Evolutionary conservation across 2,329 filamentous ascomycete species (phyloP), one percentile per base, ranked within the genome.

Genomic region (Elsinoe necatrix): DNA sequence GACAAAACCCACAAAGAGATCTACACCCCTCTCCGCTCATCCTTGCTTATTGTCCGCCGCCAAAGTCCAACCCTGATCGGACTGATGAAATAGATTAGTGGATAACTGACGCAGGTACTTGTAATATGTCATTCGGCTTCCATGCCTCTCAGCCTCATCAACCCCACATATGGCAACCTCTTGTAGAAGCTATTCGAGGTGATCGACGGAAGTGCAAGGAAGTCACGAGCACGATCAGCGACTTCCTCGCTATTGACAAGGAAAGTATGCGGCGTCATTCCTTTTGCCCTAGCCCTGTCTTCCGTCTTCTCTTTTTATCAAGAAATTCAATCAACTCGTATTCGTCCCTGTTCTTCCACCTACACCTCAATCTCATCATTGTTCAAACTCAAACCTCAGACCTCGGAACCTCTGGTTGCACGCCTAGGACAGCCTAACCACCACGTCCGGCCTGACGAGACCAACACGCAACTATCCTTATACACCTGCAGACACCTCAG

Each of bases 131-230:
- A 16, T 43, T 43, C 41, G 20, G 14, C 11, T 43, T 43, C 23
- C 3, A 5, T 23, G 21, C 41, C 8, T 42, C 37, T 43, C 41
- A 43, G 41, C 41, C 41, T 45, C 41, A 25, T 45, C 41, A n/a
- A 9, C 41, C 25, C 41, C 21, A 23, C 41, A 25, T n/a, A n/a
- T 20, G 21, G 21, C 41, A 45, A 25, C 41, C 23, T 14, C 4
- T 45, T 45, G 48, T 35, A 37, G 48, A 52, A 37, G 48, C 31
- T 52, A 31, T 31, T 39, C 29, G 14, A 39, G 11, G 18, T 37
- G 18, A 34, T 25, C 29, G 27, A 34, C 48, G n/a, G 6, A 8
- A 35, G 18, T 21, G 18, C 20, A 18, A 39, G 16, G 18, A 35
- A 37, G 48, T 45, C 20, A 52, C 29, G 31, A 52, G 18, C n/a